Evolutionary conservation across 2,329 filamentous ascomycete genomes (phyloP).

Genomic region (Stromatinia cepivora): DNA sequence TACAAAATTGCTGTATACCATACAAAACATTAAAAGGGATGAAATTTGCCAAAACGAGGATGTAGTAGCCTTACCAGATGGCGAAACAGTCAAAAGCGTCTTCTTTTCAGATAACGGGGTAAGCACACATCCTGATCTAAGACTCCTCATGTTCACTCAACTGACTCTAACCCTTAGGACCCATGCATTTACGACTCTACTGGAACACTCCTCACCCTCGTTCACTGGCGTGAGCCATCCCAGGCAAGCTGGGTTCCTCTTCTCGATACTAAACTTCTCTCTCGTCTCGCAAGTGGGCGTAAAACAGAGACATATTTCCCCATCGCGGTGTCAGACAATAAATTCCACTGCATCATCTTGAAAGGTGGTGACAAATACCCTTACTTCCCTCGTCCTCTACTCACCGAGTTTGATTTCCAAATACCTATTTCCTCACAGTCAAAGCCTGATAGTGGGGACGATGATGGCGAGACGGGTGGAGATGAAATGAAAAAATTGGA

Average conservation of each 20-base stretch:
- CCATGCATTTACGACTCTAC: constrained; percentile 95
- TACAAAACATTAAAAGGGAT: constrained; percentile 91
- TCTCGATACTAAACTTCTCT: constrained; percentile 81
- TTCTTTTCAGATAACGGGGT: constrained; percentile 94
- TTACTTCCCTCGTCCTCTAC: constrained; percentile 84
- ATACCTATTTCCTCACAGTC: constrained; percentile 69
- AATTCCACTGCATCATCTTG: constrained; percentile 98
- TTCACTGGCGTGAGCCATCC: constrained; percentile 86
- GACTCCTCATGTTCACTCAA: neutral
- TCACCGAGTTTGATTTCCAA: constrained; percentile 91
- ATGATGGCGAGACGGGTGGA: constrained; percentile 43
- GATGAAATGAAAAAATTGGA: constrained; percentile 68
- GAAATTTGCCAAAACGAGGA: constrained; percentile 96
- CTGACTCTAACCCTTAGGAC: constrained; percentile 55
- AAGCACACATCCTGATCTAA: constrained; percentile 43
- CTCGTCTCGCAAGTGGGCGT: constrained; percentile 77
- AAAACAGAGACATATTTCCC: constrained; percentile 94
- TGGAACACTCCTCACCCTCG: constrained; percentile 80
- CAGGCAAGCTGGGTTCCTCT: constrained; percentile 90
- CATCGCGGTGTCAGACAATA: constrained; percentile 85
- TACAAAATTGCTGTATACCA: constrained; percentile 80
- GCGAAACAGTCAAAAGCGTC: constrained; percentile 71
- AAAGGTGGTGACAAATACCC: constrained; percentile 93
- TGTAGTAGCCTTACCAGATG: constrained; percentile 77
- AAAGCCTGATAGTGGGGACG: constrained; percentile 41